phyloP scores from a whole-genome alignment of 495 filamentous ascomycete species.

The Pyrenopolyporus hunteri region DNA sequence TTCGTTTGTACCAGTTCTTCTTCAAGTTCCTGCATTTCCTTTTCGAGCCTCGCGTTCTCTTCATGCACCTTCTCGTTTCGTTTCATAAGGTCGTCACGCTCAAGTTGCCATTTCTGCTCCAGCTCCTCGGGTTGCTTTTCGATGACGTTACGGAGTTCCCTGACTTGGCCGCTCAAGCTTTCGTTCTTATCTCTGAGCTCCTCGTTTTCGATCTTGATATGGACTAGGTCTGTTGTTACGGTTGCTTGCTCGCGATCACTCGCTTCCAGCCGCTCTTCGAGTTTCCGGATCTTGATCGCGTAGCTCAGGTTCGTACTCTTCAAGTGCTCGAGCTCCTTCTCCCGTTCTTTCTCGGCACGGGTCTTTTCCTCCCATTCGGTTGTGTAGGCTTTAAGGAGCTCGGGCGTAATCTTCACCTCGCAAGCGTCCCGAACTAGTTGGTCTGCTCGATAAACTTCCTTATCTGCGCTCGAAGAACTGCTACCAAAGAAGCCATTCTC shows the following conservation, averaged over 20 bases:
- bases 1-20: slow-evolving; percentile 91
- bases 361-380: slow-evolving; percentile 92
- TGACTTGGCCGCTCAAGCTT: slow-evolving; percentile 78
- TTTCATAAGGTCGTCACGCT: slow-evolving; percentile 92
- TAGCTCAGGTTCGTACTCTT: slow-evolving; percentile 68
- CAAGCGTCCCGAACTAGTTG: slow-evolving; percentile 93
- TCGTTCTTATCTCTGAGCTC: slow-evolving; percentile 88
- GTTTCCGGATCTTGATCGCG: slow-evolving; percentile 70
- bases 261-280: slow-evolving; percentile 88
- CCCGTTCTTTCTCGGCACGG: slow-evolving; percentile 75
- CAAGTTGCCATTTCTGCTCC: slow-evolving; percentile 76
- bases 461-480: slow-evolving; percentile 80
- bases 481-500: slow-evolving; percentile 98
- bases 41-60: slow-evolving; percentile 86
- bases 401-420: slow-evolving; percentile 80
- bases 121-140: slow-evolving; percentile 90
- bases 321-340: slow-evolving; percentile 80
- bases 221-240: slow-evolving; percentile 87
- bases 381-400: slow-evolving; percentile 78
- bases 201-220: slow-evolving; percentile 91
- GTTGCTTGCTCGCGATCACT: slow-evolving; percentile 93
- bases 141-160: slow-evolving; percentile 80
- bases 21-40: slow-evolving; percentile 92
- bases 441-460: slow-evolving; percentile 94
- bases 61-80: slow-evolving; percentile 93